phyloP scores from a whole-genome alignment of 148 eudicot genomes.

The Cornus suecica region DNA sequence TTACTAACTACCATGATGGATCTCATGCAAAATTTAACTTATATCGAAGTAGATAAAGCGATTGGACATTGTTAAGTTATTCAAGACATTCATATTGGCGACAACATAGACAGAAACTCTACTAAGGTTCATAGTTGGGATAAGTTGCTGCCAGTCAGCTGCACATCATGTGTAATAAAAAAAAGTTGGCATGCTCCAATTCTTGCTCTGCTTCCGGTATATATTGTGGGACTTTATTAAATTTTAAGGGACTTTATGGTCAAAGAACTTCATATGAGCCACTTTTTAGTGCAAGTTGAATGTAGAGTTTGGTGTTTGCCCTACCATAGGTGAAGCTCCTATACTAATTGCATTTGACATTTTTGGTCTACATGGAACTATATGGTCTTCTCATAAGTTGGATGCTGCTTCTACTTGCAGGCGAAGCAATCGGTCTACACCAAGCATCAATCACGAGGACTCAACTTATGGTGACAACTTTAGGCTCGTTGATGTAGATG shows the following conservation, averaged over 20 bases:
- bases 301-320: not conserved
- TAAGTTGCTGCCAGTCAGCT: too few relatives aligned
- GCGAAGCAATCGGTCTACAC: conserved; percentile 28
- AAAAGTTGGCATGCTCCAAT: too few relatives aligned
- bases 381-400: not conserved
- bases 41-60: too few relatives aligned
- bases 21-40: too few relatives aligned
- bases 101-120: too few relatives aligned
- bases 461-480: conserved; percentile 22
- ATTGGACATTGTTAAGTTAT: too few relatives aligned
- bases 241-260: not conserved
- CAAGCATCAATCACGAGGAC: conserved; percentile 25
- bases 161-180: too few relatives aligned
- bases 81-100: too few relatives aligned
- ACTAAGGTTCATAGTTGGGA: too few relatives aligned
- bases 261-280: not conserved
- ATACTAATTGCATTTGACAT: not conserved
- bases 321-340: not conserved
- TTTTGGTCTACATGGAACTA: not conserved
- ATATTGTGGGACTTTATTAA: too few relatives aligned
- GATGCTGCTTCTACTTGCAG: conserved; percentile 13
- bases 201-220: too few relatives aligned
- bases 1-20: too few relatives aligned
- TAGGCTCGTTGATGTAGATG: conserved; percentile 37
- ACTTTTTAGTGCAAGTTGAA: not conserved